Percentiles rank a stretch among this genome's conserved stretches.
Evolutionary conservation across 257 asterid species (phyloP).

Genomic region (Lithospermum erythrorhizon): DNA sequence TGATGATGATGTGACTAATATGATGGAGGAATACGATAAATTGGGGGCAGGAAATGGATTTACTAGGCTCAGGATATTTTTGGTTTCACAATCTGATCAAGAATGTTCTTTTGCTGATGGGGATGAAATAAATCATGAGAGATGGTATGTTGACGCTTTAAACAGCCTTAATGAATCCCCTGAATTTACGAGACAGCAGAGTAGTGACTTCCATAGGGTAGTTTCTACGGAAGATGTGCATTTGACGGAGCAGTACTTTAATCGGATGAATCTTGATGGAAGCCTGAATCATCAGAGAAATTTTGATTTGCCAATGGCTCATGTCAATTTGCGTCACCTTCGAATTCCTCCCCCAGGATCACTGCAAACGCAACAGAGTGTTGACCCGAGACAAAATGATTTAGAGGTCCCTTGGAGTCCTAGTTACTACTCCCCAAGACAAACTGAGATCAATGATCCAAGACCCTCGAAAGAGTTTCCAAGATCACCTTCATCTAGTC

Average conservation of each 20-base stretch:
- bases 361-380: conserved; percentile 52
- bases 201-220: conserved; percentile 32
- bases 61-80: conserved; percentile 75
- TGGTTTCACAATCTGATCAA: conserved; percentile 61
- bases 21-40: conserved; percentile 97
- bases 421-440: conserved; percentile 82
- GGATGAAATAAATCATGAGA: conserved; percentile 90
- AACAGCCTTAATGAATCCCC: conserved; percentile 89
- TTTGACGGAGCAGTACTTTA: conserved; percentile 57
- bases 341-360: conserved; percentile 69
- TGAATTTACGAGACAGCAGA: conserved; percentile 45
- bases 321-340: conserved; percentile 49
- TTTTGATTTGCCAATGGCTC: conserved; percentile 65
- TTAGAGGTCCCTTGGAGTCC: conserved; percentile 99
- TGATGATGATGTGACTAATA: conserved; percentile 86
- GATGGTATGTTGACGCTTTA: conserved; percentile 90
- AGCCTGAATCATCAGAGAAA: conserved; percentile 59
- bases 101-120: conserved; percentile 43
- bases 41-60: conserved; percentile 66
- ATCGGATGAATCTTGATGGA: conserved; percentile 64
- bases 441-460: conserved; percentile 50
- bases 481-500: conserved; percentile 76
- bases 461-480: conserved; percentile 58
- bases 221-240: conserved; percentile 53
- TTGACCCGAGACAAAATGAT: conserved; percentile 58